Base-by-base conservation (phyloP, 2,329 filamentous ascomycete species). In the Microdochium paspali region DNA sequence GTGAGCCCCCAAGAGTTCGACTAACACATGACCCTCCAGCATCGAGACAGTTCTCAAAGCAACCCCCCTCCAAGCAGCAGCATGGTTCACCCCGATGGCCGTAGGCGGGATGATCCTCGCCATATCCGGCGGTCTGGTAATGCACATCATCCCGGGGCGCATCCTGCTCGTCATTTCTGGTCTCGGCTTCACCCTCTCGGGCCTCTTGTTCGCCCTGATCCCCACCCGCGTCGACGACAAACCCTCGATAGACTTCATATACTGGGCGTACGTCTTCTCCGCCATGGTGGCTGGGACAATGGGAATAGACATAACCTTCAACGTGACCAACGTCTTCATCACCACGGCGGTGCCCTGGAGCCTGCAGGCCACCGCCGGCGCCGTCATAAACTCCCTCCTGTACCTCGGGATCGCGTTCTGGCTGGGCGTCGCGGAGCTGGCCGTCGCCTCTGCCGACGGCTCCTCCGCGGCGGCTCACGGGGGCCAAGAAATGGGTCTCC, bases 221-320 rank as follows among this genome's bases (percentile, higher is more conserved):
- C 84, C 84, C 0, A 7, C 5, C 6, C n/a, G 18, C 6, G 42
- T 7, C 42, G 23, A 44, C 12, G 23, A 15, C 4, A 32, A 46
- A 3, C 53, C 56, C 3, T 61, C 60, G 6, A 56, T 50, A 10
- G 69, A 65, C 3, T 71, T 69, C 10, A 68, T 70, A 42, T 85
- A 85, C 69, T 91, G 86, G 87, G 77, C 82, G 0, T 90, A 77
- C 57, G 72, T 87, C 21, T 88, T 90, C 57, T 83, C 85, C 0
- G 68, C 79, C 47, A 85, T 85, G 81, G 61, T 84, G 3, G 79
- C 80, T 52, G 76, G 74, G 12, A 90, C 86, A 0, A 70, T 90
- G 28, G 85, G 83, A 18, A 80, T 90, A 50, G 87, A 91, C 57
- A 80, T 90, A 47, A 80, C 80, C 6, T 90, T 84, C 66, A 88